These are phyloP conservation scores for Alopecurus myosuroides DNA, from an alignment of 176 grass and related monocot species.

Conservation along the genomic window DNA sequence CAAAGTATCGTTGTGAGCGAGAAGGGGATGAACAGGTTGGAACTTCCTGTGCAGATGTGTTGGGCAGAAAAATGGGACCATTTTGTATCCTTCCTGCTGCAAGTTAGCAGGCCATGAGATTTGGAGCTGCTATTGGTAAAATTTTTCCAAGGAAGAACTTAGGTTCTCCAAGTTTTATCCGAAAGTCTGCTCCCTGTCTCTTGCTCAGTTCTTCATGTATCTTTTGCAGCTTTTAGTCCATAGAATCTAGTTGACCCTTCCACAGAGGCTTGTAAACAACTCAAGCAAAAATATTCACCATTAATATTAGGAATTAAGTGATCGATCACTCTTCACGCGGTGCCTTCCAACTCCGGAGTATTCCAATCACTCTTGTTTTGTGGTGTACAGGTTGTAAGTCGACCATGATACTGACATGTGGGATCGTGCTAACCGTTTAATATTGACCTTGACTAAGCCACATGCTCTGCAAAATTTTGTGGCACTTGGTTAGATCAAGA, in stretches of 20 bases:
- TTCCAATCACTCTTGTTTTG: background rate
- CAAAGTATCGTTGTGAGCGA: background rate
- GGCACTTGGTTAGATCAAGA: constrained; percentile 22
- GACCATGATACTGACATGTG: background rate
- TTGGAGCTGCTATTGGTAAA: background rate
- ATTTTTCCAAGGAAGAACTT: constrained; percentile 12
- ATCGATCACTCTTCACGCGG: background rate
- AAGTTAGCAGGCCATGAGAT: constrained; percentile 13
- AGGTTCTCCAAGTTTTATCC: constrained; percentile 14
- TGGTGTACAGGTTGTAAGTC: background rate
- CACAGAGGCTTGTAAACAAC: background rate
- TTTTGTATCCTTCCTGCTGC: constrained; percentile 13
- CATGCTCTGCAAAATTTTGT: background rate
- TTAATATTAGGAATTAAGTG: background rate
- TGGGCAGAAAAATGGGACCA: background rate
- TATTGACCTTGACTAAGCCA: background rate
- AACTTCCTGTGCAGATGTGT: constrained; percentile 4
- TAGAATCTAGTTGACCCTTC: background rate
- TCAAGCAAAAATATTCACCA: background rate
- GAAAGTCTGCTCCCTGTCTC: background rate
- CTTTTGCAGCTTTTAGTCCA: background rate
- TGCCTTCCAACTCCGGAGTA: background rate
- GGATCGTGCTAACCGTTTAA: background rate
- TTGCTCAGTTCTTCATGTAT: background rate
- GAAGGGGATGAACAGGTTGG: constrained; percentile 33